Percentiles rank a stretch among this genome's conserved stretches.
Conservation (phyloP, 257 asterid genomes). For the Cordia subcordata region DNA sequence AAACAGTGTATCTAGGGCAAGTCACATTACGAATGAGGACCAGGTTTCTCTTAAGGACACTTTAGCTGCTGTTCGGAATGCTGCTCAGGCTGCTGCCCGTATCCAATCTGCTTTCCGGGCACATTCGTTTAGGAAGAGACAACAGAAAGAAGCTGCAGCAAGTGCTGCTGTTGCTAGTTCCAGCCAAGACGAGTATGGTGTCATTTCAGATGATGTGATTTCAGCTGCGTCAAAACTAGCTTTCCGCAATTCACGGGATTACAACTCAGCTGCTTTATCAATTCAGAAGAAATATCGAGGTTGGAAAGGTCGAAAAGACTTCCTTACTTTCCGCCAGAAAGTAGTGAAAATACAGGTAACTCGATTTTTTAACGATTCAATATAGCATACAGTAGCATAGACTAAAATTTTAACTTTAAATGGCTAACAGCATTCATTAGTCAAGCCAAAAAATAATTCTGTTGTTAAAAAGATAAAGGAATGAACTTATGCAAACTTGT, state of each 20-base stretch:
- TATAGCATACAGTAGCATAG: not conserved
- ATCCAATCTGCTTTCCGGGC: slow-evolving; percentile 97
- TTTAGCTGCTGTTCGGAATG: slow-evolving; percentile 83
- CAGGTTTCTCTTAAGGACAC: slow-evolving; percentile 59
- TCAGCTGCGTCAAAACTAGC: slow-evolving; percentile 59
- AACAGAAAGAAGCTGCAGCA: slow-evolving; percentile 37
- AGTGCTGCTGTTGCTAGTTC: slow-evolving; percentile 16
- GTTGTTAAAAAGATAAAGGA: no score
- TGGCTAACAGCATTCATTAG: not conserved
- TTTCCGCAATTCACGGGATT: slow-evolving; percentile 54
- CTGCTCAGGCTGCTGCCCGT: slow-evolving; percentile 94
- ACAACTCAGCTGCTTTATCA: slow-evolving; percentile 72
- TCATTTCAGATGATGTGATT: slow-evolving; percentile 45
- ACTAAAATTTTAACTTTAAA: not conserved
- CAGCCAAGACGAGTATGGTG: slow-evolving; percentile 45
- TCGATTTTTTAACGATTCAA: slow-evolving; percentile 1
- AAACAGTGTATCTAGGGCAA: slow-evolving; percentile 35
- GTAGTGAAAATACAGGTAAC: slow-evolving; percentile 95
- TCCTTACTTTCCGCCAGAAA: slow-evolving; percentile 78
- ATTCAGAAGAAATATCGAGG: slow-evolving; percentile 92
- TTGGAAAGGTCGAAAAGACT: slow-evolving; percentile 87
- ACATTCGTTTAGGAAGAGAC: slow-evolving; percentile 85
- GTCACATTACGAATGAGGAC: slow-evolving; percentile 45
- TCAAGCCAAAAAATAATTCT: no score
- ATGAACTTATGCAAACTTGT: no score